Evolutionary conservation across 495 filamentous ascomycete species (phyloP), one percentile per base, ranked within the genome.

Genomic region (Penicillium angulare): DNA sequence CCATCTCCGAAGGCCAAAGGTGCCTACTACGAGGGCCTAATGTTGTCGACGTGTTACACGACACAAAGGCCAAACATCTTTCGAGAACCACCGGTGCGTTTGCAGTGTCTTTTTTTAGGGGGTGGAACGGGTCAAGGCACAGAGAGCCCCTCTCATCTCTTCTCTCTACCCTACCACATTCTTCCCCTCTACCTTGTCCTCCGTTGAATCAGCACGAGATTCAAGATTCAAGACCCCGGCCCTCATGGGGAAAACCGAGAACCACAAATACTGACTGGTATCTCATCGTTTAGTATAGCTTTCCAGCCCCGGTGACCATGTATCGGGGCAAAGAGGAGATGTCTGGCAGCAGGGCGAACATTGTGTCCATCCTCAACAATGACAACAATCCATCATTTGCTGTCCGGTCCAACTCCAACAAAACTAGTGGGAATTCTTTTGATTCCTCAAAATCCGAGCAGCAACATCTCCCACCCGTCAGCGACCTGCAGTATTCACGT

Each of bases 361-460:
- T 77, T 52, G 71, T 75, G 49, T 77, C 74, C 20, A 77, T 77
- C 46, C 43, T 77, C 50, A 77, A 77, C 62, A 74, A 77, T 59
- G 73, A 77, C 55, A 73, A 77, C 50, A 67, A 75, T 44, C 74
- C 74, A 46, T 67, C 74, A 39, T 77, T 77, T 56, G 69, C 73
- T 17, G 68, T 77, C 45, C 73, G 72, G 45, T 72, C 74, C 21
- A 67, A 74, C 17, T 64, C 68, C 20, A 59, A n/a, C n/a, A n/a
- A 61, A 49, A 56, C 70, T 5, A 57, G 59, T 15, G 64, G 63
- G 43, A 65, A 63, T 15, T 64, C 75, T 31, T 53, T 55, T 16
- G 57, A 60, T 34, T 47, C 59, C 41, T 59, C 62, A 36, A 59
- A 47, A 45, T 53, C 49, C 33, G 58, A 67, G 50, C 68, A 47